Percentiles rank a stretch among this genome's conserved stretches.
Evolutionary conservation across 73 alveolate genomes (phyloP).

Genomic region (Effrenium voratum): DNA sequence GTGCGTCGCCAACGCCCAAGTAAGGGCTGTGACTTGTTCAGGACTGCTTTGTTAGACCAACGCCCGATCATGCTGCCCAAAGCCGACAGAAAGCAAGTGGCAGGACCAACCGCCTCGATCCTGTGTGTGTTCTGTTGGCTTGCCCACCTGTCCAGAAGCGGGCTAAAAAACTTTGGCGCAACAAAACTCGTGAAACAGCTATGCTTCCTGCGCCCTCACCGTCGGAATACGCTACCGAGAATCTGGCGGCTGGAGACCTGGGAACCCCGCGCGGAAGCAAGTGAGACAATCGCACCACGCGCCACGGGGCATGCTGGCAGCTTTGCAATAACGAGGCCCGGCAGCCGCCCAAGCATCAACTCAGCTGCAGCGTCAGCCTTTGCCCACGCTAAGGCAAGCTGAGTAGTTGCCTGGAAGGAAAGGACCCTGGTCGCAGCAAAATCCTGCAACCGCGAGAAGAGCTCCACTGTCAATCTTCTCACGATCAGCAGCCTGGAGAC

Average conservation of each 20-base stretch:
- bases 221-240: not conserved
- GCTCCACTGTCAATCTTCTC: too few relatives aligned
- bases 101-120: not conserved
- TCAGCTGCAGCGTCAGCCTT: too few relatives aligned
- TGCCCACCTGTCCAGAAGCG: not conserved
- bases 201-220: not conserved
- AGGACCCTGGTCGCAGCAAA: too few relatives aligned
- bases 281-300: not conserved
- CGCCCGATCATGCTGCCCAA: constrained; percentile 33
- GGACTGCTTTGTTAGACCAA: not conserved
- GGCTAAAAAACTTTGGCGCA: not conserved
- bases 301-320: too few relatives aligned
- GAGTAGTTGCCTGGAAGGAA: too few relatives aligned
- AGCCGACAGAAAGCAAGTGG: not conserved
- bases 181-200: not conserved
- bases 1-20: not conserved
- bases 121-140: not conserved
- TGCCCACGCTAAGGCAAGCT: too few relatives aligned
- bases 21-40: not conserved
- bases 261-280: not conserved
- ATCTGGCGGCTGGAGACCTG: not conserved
- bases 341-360: too few relatives aligned
- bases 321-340: too few relatives aligned
- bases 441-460: too few relatives aligned
- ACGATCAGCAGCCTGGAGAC: too few relatives aligned